These are phyloP conservation scores for Aspergillus biplanus DNA, from an alignment of 495 filamentous ascomycete genomes.

Conservation along the genomic window DNA sequence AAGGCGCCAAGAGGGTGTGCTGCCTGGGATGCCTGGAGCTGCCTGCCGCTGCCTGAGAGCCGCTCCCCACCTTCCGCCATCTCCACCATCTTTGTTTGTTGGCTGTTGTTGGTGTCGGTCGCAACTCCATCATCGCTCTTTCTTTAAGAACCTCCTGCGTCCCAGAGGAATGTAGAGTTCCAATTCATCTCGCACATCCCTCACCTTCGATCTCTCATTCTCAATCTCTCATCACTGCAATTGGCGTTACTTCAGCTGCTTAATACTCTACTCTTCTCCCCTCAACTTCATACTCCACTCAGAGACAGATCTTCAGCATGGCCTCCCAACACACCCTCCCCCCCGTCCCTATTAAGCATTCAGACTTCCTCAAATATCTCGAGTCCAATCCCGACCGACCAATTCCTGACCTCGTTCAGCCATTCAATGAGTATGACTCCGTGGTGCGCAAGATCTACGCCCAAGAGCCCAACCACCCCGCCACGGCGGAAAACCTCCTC, in stretches of 20 bases:
- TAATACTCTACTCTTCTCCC: not conserved
- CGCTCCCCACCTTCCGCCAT: not conserved
- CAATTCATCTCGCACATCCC: not conserved
- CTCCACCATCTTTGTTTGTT: not conserved
- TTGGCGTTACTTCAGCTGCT: not conserved
- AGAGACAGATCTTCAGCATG: not conserved
- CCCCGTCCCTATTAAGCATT: constrained; percentile 10
- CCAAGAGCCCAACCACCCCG: constrained; percentile 63
- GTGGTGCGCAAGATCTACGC: constrained; percentile 71
- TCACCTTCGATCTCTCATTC: not conserved
- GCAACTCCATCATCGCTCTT: not conserved
- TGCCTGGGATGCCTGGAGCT: constrained; percentile 1
- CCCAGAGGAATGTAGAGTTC: not conserved
- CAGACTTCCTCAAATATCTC: constrained; percentile 25
- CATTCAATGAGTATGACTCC: constrained; percentile 71
- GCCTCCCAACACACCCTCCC: constrained; percentile 7
- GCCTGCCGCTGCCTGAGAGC: constrained; percentile 4
- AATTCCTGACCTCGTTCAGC: constrained; percentile 61
- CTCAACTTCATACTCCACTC: not conserved
- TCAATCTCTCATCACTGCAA: not conserved
- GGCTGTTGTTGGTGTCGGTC: not conserved
- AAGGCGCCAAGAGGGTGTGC: not conserved
- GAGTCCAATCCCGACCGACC: constrained; percentile 53
- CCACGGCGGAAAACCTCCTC: constrained; percentile 60
- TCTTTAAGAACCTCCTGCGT: not conserved